Percentiles rank a stretch among this genome's conserved stretches.
Conservation (phyloP, 257 asterid genomes). For the Leptodermis oblonga region DNA sequence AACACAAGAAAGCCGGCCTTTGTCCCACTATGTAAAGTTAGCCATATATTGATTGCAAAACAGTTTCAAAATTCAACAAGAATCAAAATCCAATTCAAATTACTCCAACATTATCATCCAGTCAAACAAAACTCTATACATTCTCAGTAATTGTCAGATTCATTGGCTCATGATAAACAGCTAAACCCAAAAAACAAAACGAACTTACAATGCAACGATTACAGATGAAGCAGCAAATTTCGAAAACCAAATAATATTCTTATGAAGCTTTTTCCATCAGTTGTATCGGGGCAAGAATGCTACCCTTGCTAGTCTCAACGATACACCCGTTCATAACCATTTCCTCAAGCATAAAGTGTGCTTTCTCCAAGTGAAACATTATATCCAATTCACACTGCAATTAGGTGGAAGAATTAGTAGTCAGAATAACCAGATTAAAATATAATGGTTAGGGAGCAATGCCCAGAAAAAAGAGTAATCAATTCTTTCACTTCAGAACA, state of each 20-base stretch:
- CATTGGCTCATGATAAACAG: background rate
- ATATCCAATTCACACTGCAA: constrained; percentile 89
- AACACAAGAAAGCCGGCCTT: no score
- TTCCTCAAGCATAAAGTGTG: constrained; percentile 98
- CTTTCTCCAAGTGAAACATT: constrained; percentile 96
- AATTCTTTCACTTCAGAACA: constrained; percentile 21
- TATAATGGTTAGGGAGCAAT: background rate
- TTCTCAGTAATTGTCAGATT: background rate
- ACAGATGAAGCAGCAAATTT: background rate
- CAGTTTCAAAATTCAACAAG: background rate
- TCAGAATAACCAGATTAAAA: background rate
- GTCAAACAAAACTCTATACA: background rate
- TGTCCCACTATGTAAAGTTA: background rate
- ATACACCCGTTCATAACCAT: constrained; percentile 97
- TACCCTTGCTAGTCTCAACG: constrained; percentile 88
- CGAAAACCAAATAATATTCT: background rate
- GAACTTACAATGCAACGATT: background rate
- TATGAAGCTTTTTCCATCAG: constrained; percentile 79
- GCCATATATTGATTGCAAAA: background rate
- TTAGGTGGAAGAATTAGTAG: background rate
- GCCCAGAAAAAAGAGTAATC: background rate
- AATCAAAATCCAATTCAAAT: background rate
- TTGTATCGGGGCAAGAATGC: constrained; percentile 72
- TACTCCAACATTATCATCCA: background rate
- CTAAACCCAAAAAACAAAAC: background rate